Base-by-base conservation (phyloP, 768 basidiomycete species). In the Lactarius quietus region DNA sequence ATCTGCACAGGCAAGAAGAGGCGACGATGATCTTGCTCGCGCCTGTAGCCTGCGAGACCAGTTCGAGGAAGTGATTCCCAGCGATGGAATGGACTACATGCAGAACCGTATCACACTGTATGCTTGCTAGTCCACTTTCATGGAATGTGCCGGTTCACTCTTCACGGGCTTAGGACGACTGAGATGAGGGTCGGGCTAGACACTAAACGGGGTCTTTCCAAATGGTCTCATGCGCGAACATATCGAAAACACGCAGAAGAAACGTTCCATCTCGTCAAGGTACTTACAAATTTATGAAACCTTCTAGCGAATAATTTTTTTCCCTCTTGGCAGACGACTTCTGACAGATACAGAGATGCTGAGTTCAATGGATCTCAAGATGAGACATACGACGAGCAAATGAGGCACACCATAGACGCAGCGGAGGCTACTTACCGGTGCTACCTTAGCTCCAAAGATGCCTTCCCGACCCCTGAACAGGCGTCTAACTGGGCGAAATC, bases 191-290 rank as follows among this genome's bases (percentile, higher is more conserved):
- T 41, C 35, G 41, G 63, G 51, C 1, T 51, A 23, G 48, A 52
- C 38, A 58, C 57, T 14, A 63, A 57, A 43, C n/a, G 28, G 17
- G 62, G 36, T 14, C 6, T 52, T 29, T 17, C 62, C 28, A 53
- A 41, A 31, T 12, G 45, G 20, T 20, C 26, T 10, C 62, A 58
- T 26, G 62, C 62, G 26, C 54, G 54, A 35, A 26, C 33, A 0
- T 63, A 63, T 57, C 55, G 54, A 35, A 45, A 56, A 48, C 56
- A 57, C 41, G 55, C 62, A 8, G 28, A 63, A 48, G 62, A 63
- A 38, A 63, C 62, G 17, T 12, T 48, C 33, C 62, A 38, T 31
- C 7, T 57, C 55, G 33, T 45, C 55, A 63, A 45, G 55, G 62
- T 62, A 31, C 28, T 33, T 28, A 45, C 41, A 48, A 26, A 26